These are phyloP conservation scores for Fennellomyces sp. DNA, from an alignment of 371 early-diverging fungal species.

Conservation along the genomic window DNA sequence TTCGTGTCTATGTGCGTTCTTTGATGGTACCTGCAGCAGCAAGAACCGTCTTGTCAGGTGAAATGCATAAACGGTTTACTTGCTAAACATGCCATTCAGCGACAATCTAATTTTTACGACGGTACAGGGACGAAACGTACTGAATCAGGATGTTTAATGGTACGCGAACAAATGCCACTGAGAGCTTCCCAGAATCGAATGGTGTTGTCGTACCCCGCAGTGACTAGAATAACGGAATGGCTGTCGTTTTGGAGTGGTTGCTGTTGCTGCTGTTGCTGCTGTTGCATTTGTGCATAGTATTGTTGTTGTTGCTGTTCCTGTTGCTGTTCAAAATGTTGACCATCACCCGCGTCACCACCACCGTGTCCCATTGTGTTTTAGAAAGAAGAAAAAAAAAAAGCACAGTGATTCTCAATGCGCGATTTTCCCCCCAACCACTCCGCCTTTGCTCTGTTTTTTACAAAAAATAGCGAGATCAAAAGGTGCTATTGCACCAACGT, in stretches of 20 bases:
- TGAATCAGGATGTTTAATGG: conserved; percentile 94
- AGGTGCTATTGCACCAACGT: too few relatives aligned
- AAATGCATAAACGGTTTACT: conserved; percentile 92
- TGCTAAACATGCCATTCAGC: too few relatives aligned
- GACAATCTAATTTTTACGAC: too few relatives aligned
- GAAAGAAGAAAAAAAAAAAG: not conserved
- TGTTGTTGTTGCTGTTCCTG: conserved; percentile 28
- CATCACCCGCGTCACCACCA: not conserved
- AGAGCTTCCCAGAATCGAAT: conserved; percentile 98
- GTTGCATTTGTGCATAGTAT: conserved; percentile 37
- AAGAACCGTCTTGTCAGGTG: conserved; percentile 91
- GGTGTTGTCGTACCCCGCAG: conserved; percentile 96
- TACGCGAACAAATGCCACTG: conserved; percentile 90
- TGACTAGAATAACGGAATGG: conserved; percentile 88
- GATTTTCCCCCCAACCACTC: not conserved
- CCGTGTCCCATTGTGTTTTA: not conserved
- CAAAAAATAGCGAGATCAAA: too few relatives aligned
- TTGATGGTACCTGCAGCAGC: conserved; percentile 85
- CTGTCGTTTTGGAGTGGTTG: conserved; percentile 55
- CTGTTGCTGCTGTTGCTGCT: conserved; percentile 47
- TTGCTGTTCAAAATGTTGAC: not conserved
- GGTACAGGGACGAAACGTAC: too few relatives aligned
- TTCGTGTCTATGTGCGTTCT: not conserved
- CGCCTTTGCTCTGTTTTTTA: too few relatives aligned
- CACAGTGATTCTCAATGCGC: not conserved